These are phyloP conservation scores for Candida anutae DNA, from an alignment of 1,139 yeast species.

Conservation along the genomic window DNA sequence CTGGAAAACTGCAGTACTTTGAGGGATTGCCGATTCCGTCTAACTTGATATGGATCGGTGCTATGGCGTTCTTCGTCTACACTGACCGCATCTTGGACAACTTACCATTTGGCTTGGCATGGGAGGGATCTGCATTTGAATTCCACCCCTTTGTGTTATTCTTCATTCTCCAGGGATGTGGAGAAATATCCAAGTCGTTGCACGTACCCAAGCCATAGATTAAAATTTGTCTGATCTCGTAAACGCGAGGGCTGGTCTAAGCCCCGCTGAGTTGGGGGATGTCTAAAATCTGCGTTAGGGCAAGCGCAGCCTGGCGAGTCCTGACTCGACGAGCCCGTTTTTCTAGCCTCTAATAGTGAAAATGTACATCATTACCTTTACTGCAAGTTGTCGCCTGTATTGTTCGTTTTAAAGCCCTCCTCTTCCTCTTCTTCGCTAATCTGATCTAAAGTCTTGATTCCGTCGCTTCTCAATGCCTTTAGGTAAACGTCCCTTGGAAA, in stretches of 20 bases:
- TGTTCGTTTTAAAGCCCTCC: too few species aligned
- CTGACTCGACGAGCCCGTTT: too few species aligned
- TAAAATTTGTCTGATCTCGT: too few species aligned
- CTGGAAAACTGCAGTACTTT: conserved; percentile 75
- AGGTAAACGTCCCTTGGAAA: conserved; percentile 19
- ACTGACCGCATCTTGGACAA: conserved; percentile 37
- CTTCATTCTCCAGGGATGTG: conserved; percentile 77
- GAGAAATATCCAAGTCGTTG: conserved; percentile 84
- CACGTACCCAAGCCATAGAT: conserved; percentile 79
- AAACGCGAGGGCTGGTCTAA: too few species aligned
- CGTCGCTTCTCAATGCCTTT: conserved; percentile 7
- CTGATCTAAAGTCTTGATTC: too few species aligned
- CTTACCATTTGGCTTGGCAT: conserved; percentile 61
- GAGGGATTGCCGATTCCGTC: conserved; percentile 97
- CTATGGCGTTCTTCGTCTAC: conserved; percentile 61
- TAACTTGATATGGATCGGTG: conserved; percentile 62
- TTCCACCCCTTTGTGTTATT: conserved; percentile 64
- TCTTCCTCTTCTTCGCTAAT: too few species aligned
- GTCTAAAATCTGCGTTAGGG: too few species aligned
- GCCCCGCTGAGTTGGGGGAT: too few species aligned
- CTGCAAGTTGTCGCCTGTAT: too few species aligned
- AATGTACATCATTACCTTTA: too few species aligned
- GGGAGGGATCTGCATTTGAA: conserved; percentile 52
- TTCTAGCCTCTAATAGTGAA: too few species aligned
- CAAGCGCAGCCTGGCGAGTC: too few species aligned